These are phyloP conservation scores for Pseudopithomyces maydicus DNA, from an alignment of 2,329 filamentous ascomycete genomes.

Conservation along the genomic window DNA sequence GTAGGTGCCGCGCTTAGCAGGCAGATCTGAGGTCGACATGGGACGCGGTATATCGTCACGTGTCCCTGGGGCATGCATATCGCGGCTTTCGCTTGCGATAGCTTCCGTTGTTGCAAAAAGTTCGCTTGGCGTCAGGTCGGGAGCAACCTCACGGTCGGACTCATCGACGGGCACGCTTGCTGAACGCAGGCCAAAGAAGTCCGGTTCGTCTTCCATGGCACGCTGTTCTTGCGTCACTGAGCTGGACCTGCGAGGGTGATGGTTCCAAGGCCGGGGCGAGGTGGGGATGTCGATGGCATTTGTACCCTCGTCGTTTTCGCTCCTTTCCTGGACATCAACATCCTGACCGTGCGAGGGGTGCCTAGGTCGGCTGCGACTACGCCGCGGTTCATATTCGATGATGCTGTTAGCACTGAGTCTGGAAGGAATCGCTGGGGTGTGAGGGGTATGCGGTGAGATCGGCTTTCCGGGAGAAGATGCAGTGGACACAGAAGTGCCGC, in stretches of 20 bases:
- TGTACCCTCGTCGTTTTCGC: constrained; percentile 52
- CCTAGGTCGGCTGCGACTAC: constrained; percentile 39
- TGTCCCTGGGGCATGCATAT: constrained; percentile 22
- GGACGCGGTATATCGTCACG: constrained; percentile 33
- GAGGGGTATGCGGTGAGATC: constrained; percentile 85
- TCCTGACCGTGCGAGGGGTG: constrained; percentile 37
- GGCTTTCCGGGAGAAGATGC: constrained; percentile 89
- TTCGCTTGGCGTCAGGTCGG: constrained; percentile 68
- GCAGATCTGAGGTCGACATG: constrained; percentile 34
- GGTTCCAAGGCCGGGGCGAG: constrained; percentile 63
- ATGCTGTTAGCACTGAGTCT: constrained; percentile 91
- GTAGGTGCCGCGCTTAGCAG: constrained; percentile 32
- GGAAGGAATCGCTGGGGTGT: constrained; percentile 91
- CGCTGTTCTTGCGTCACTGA: constrained; percentile 70
- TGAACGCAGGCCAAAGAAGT: constrained; percentile 67
- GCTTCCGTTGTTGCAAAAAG: constrained; percentile 56
- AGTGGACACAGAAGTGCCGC: constrained; percentile 74
- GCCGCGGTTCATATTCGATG: constrained; percentile 63
- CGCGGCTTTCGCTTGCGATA: constrained; percentile 33
- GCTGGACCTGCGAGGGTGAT: constrained; percentile 64
- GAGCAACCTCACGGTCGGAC: constrained; percentile 51
- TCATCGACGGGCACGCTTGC: constrained; percentile 68
- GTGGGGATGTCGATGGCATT: constrained; percentile 75
- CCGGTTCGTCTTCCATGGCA: constrained; percentile 67
- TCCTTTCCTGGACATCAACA: constrained; percentile 31